Base-by-base conservation (phyloP, 208 protist species). In the Wallacemonas sp. region DNA sequence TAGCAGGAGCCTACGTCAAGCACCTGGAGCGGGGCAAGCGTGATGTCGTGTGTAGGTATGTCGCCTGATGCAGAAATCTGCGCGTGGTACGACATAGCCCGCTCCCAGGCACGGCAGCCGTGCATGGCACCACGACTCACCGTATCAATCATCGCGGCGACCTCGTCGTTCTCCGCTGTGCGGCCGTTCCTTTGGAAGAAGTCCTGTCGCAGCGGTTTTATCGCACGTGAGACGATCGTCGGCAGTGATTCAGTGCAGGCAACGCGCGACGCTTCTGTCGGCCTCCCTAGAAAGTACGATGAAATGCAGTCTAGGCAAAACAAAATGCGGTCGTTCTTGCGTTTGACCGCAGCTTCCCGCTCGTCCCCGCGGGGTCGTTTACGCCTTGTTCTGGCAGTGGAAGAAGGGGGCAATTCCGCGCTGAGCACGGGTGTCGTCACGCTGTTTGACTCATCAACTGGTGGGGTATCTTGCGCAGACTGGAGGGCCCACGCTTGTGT, bases 1-100 rank as follows among this genome's bases (percentile, higher is more conserved):
- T 96, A 96, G 77, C 90, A 96, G 15, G 78, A 83, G 5, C 90
- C 90, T 8, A 96, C 78, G 46, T 96, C 90, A 26, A 96, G 61
- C 22, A 85, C 76, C 17, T 53, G 65, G 28, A 96, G 62, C 36
- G 80, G 68, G 12, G 80, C 61, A 5, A 62, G 31, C 11, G 47
- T 2, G 36, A 21, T 2, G 34, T n/a, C n/a, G n/a, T n/a, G n/a
- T n/a, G n/a, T n/a, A n/a, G n/a, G n/a, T n/a, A n/a, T n/a, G n/a
- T n/a, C n/a, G n/a, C n/a, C n/a, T n/a, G n/a, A n/a, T n/a, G n/a
- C n/a, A n/a, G n/a, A n/a, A n/a, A n/a, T n/a, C n/a, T n/a, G n/a
- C n/a, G n/a, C 27, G 22, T 31, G 21, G 24, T 49, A 77, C 31
- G 26, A 28, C 64, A 72, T 56, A 15, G 34, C 38, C 24, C 61